Evolutionary conservation across 2,329 filamentous ascomycete species (phyloP).

Genomic region (Fusarium continuum): DNA sequence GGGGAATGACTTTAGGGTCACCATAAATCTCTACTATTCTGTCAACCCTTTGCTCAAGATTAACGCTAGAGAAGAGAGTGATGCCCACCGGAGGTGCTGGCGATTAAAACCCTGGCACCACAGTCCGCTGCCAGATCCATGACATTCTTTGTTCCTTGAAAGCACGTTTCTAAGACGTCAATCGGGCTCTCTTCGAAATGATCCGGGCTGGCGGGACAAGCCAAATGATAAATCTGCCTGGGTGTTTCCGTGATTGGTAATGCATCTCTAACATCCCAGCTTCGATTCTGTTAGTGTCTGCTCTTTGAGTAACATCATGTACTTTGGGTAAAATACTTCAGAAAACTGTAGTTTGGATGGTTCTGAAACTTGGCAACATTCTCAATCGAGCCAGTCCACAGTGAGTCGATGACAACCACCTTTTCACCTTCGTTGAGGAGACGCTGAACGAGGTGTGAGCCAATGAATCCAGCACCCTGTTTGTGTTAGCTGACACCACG

Average conservation of each 20-base stretch:
- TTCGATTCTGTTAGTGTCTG: background rate
- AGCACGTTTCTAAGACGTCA: background rate
- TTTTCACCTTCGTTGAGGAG: background rate
- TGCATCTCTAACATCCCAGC: background rate
- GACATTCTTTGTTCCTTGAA: background rate
- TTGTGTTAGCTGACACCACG: background rate
- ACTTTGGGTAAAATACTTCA: background rate
- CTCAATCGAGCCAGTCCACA: background rate
- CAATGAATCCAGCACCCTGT: background rate
- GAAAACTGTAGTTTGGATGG: background rate
- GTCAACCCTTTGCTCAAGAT: background rate
- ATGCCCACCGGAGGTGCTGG: conserved; percentile 11
- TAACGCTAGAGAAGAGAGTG: too few species aligned
- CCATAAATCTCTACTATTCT: conserved; percentile 8
- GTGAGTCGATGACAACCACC: background rate
- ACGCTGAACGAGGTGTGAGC: background rate
- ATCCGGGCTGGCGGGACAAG: background rate
- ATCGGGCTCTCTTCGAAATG: background rate
- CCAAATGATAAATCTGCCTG: background rate
- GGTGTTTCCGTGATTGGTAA: background rate
- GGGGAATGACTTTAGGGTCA: background rate
- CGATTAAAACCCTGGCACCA: background rate
- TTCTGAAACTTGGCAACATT: background rate
- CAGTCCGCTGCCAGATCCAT: background rate
- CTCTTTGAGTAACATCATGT: background rate